Base-by-base conservation (phyloP, 495 filamentous ascomycete genomes). In the Tuber microsphaerosporum region DNA sequence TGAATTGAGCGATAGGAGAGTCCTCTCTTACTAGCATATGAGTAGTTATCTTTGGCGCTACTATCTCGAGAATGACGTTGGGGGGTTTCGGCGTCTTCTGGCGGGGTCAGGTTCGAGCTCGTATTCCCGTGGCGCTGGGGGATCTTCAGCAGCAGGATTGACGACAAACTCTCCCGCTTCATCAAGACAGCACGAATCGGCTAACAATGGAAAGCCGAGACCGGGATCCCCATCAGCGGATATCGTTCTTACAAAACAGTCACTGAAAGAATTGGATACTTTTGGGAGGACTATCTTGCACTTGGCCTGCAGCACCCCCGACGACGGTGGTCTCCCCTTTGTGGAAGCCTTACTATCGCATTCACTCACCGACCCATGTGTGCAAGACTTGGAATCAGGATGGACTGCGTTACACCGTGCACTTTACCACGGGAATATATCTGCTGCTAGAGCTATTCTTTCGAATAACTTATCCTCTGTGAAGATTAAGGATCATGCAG, bases 401-500 rank as follows among this genome's bases (percentile, higher is more conserved):
- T 99, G 95, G 95, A 98, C 96, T 72, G 90, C 94, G 31, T 86
- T 99, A 69, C 95, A 99, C 80, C 89, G 95, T 79, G 93, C 96
- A 16, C 86, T 99, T 71, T 99, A 98, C 81, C 90, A 92, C 79
- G 96, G 96, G 31, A 98, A 97, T 82, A 90, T 94, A 71, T 90
- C 92, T 19, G 90, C 97, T 75, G 94, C 96, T 1, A 88, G 92
- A 70, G 87, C 90, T 19, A 88, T 98, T 68, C 88, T 99, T 76
- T 86, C 87, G 44, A 87, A 86, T 61, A 91, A 94, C 79, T 85
- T 89, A 69, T 88, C 88, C 1, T 86, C 85, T 56, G 94, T 97
- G 79, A 97, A 97, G 84, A 91, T 95, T 72, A 99, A 99, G 83
- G 95, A 99, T 79, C 90, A 91, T 70, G 94, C 97, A 83, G 96